Base-by-base conservation (phyloP, 1,284 basidiomycete species). In the Melampsora larici-populina region DNA sequence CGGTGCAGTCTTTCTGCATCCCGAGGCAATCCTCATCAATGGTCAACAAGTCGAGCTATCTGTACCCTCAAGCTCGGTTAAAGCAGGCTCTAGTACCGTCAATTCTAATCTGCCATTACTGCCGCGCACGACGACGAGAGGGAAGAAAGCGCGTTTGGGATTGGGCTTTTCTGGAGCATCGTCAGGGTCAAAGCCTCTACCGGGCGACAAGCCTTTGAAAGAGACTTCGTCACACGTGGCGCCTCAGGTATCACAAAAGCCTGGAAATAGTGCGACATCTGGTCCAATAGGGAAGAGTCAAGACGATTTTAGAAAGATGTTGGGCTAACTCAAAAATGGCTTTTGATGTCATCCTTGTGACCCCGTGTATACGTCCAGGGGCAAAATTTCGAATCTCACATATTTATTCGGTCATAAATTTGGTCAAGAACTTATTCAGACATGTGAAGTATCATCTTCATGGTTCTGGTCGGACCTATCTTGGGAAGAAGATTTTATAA, bases 261-360 rank as follows among this genome's bases (percentile, higher is more conserved):
- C 43, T 46, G 43, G 13, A 46, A 46, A 17, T 46, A 11, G 43
- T 46, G 13, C 43, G 62, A 18, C 11, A 11, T 43, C 48, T 31
- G 33, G 62, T 21, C n/a, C 11, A 58, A 71, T 15, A 26, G 18
- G 15, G 7, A 87, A 89, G 83, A 88, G 88, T 1, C 91, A 92
- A 83, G 89, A 92, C 80, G 91, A 92, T 82, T 93, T 93, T 82
- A 86, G 91, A 79, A 91, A 89, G 82, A 90, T 92, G 89, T 82
- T 92, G 74, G 62, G 79, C 21, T 79, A 77, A 58, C 66, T 70
- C 2, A 79, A n/a, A 21, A 17, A 11, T 65, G 40, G n/a, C 36
- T 36, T 65, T 65, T 21, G 29, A 55, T 40, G 8, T 40, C 40
- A 40, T 40, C 9, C 11, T 4, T 46, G 15, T 46, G 13, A 1